Evolutionary conservation across 208 protist species (phyloP), one percentile per base, ranked within the genome.

Genomic region (Leishmania arabica): DNA sequence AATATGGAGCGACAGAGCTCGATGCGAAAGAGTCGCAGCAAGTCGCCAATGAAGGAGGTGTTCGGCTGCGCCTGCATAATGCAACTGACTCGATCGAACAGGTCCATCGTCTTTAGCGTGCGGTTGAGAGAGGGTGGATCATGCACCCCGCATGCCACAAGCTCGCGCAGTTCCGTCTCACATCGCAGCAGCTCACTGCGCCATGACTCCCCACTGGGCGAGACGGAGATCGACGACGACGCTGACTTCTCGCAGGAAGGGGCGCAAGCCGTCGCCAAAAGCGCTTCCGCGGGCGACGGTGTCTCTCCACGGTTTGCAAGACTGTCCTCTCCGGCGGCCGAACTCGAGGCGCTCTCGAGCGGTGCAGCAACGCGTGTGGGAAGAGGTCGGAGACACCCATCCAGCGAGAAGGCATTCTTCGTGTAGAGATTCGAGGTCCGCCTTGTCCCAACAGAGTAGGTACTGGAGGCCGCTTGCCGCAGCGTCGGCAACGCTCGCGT

Each of bases 1-100:
- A 97, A 97, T 31, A 96, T 95, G 47, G 93, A 82, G 5, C 92
- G 88, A 62, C 92, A 96, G 60, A 98, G 94, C 85, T 98, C 92
- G 2, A 95, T 62, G 24, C 95, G 92, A 70, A 98, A 95, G 58
- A 98, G 91, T 5, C 90, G 93, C 62, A 98, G 64, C 45, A 96
- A 66, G 37, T 94, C 89, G 21, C 83, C 89, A 15, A 97, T 83
- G 71, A 92, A 89, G 11, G 83, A 77, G 24, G 84, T 89, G 0
- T 83, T 83, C 40, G 91, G 93, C 34, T 92, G 72, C 31, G 84
- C 81, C 65, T 86, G 86, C n/a, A 87, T 75, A 37, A 86, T 84
- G 74, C 78, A 81, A 2, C 78, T 79, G 34, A 96, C 79, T 34
- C 62, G 75, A 79, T 98, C 95, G 51, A 88, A 98, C n/a, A 95